Conservation (phyloP, 2,329 filamentous ascomycete genomes). For the Graphilbum sp. region DNA sequence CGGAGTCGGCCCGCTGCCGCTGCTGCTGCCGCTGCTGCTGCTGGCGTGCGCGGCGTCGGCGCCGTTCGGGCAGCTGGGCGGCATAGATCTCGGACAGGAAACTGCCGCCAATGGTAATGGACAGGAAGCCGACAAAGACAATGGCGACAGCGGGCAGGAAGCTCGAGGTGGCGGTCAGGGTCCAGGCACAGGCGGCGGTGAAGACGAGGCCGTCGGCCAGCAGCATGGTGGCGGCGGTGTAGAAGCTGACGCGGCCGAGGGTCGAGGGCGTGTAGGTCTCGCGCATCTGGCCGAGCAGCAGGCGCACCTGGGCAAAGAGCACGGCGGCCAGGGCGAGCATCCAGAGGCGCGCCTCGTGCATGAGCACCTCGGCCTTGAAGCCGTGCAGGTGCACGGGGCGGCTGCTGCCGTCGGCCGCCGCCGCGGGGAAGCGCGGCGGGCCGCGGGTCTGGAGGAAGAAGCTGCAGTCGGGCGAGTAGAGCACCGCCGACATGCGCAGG, state of each 20-base stretch:
- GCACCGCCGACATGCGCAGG: slow-evolving; percentile 44
- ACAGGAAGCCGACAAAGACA: slow-evolving; percentile 35
- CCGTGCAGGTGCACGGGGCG: slow-evolving; percentile 41
- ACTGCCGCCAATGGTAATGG: slow-evolving; percentile 38
- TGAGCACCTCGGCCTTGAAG: slow-evolving; percentile 42
- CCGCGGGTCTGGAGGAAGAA: slow-evolving; percentile 51
- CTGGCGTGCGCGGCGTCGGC: slow-evolving; percentile 22
- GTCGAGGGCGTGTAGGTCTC: slow-evolving; percentile 53
- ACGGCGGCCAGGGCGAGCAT: slow-evolving; percentile 37
- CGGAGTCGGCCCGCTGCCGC: not conserved
- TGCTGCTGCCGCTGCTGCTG: slow-evolving; percentile 10
- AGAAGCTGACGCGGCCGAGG: slow-evolving; percentile 48
- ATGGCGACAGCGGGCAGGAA: slow-evolving; percentile 41
- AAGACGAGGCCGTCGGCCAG: slow-evolving; percentile 46
- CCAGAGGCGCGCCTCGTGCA: slow-evolving; percentile 41
- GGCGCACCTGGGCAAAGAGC: slow-evolving; percentile 43
- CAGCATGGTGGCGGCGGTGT: slow-evolving; percentile 43
- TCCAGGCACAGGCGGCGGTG: slow-evolving; percentile 36
- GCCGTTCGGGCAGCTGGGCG: slow-evolving; percentile 41
- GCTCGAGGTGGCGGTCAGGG: slow-evolving; percentile 36
- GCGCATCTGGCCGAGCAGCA: slow-evolving; percentile 48
- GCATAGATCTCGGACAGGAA: slow-evolving; percentile 45
- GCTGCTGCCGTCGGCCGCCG: slow-evolving; percentile 26
- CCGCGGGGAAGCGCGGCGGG: slow-evolving; percentile 32
- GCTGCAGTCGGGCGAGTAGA: slow-evolving; percentile 53